Percentiles rank a stretch among this genome's conserved stretches.
Evolutionary conservation across 148 eudicot species (phyloP).

Genomic region (Silene latifolia): DNA sequence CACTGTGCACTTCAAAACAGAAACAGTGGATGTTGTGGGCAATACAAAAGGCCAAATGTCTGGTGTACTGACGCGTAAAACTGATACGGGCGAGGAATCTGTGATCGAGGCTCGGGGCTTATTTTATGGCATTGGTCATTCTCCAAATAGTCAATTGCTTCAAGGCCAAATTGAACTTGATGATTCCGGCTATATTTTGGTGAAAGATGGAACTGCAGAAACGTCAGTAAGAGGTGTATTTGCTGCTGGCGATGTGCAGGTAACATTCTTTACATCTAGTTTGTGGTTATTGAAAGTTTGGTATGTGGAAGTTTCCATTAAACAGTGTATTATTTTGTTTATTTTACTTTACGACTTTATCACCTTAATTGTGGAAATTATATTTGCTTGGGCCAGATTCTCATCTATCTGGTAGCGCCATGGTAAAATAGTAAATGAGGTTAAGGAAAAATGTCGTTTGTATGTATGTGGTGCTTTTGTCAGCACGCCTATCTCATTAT

Average conservation of each 20-base stretch:
- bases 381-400: not conserved
- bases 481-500: not conserved
- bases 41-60: slow-evolving; percentile 91
- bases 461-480: not conserved
- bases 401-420: not conserved
- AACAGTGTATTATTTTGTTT: not conserved
- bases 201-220: slow-evolving; percentile 67
- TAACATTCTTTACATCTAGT: slow-evolving; percentile 19
- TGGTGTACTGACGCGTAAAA: slow-evolving; percentile 65
- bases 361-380: not conserved
- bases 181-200: slow-evolving; percentile 70
- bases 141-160: slow-evolving; percentile 89
- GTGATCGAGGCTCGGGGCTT: slow-evolving; percentile 85
- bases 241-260: slow-evolving; percentile 99
- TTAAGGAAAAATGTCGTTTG: not conserved
- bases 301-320: not conserved
- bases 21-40: slow-evolving; percentile 86
- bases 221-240: slow-evolving; percentile 88
- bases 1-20: slow-evolving; percentile 98
- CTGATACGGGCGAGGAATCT: slow-evolving; percentile 73
- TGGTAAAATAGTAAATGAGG: not conserved
- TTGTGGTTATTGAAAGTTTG: not conserved
- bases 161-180: slow-evolving; percentile 88
- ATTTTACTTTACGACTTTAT: not conserved
- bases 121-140: slow-evolving; percentile 97